Percentiles rank a stretch among this genome's conserved stretches.
Conservation (phyloP, 1,284 basidiomycete genomes). For the Ustilago crameri region DNA sequence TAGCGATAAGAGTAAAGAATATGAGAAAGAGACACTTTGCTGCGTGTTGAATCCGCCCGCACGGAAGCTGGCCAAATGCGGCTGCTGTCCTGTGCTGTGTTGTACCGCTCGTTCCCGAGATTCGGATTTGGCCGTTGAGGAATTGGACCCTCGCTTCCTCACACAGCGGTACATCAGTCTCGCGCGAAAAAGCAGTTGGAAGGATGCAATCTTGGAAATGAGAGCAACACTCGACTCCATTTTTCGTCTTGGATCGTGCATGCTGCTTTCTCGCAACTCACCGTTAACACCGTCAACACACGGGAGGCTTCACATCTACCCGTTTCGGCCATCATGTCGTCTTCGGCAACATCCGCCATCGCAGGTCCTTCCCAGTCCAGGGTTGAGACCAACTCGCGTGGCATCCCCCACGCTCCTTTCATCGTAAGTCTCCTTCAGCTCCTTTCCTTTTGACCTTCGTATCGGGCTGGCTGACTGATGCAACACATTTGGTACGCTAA, state of each 20-base stretch:
- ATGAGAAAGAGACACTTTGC: background rate
- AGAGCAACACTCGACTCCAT: slow-evolving; percentile 9
- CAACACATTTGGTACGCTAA: background rate
- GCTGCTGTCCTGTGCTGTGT: slow-evolving; percentile 1
- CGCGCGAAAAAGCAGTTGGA: background rate
- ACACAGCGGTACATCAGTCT: background rate
- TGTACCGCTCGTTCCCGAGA: background rate
- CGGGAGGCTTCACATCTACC: background rate
- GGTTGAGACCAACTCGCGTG: slow-evolving; percentile 77
- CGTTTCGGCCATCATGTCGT: slow-evolving; percentile 10
- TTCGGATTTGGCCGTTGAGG: slow-evolving; percentile 31
- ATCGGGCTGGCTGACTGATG: background rate
- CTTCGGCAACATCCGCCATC: slow-evolving; percentile 19
- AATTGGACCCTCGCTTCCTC: slow-evolving; percentile 19
- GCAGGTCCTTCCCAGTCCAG: slow-evolving; percentile 33
- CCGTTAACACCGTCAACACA: background rate
- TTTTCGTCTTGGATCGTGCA: too few species aligned
- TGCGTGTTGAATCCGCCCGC: slow-evolving; percentile 6
- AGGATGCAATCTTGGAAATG: background rate
- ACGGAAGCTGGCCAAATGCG: slow-evolving; percentile 12
- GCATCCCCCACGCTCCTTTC: slow-evolving; percentile 94
- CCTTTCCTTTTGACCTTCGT: background rate
- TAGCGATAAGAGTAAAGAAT: background rate
- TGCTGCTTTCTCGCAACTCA: background rate
- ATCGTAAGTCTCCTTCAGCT: slow-evolving; percentile 75